Percentiles rank a stretch among this genome's conserved stretches.
Conservation (phyloP, 257 asterid species). For the Ballota nigra region DNA sequence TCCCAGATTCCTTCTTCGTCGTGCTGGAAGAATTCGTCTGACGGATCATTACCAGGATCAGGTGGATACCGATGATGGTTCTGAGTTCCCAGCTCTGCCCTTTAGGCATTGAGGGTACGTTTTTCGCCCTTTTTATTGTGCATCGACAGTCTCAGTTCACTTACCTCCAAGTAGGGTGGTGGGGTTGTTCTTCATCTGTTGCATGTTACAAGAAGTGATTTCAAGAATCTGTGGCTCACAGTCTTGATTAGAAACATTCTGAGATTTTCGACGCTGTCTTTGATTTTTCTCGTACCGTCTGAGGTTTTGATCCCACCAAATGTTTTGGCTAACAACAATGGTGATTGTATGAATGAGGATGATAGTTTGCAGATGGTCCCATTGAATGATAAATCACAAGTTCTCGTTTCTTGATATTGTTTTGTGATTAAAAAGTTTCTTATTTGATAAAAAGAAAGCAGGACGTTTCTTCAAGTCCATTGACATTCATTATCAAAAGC, state of each 20-base stretch:
- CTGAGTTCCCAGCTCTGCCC: constrained; percentile 65
- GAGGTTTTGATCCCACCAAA: constrained; percentile 30
- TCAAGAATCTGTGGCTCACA: constrained; percentile 51
- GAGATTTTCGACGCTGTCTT: constrained; percentile 44
- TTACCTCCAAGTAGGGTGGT: constrained; percentile 59
- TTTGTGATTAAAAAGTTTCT: not conserved
- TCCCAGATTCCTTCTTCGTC: constrained; percentile 61
- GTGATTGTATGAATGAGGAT: constrained; percentile 18
- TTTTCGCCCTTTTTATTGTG: constrained; percentile 69
- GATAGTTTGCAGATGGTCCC: constrained; percentile 34
- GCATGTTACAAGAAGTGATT: constrained; percentile 58
- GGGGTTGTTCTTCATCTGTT: constrained; percentile 57
- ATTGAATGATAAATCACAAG: constrained; percentile 28
- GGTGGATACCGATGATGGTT: constrained; percentile 81
- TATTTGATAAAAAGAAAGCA: no score
- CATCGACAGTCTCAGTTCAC: constrained; percentile 57
- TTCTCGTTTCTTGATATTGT: constrained; percentile 8
- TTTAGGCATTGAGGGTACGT: constrained; percentile 68
- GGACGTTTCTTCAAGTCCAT: no score
- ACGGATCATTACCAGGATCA: constrained; percentile 38
- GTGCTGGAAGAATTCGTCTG: constrained; percentile 50
- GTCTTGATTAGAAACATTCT: constrained; percentile 46
- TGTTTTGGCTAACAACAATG: constrained; percentile 8
- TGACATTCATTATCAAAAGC: no score
- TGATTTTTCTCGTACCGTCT: constrained; percentile 52